These are phyloP conservation scores for Licmophora abbreviata DNA, from an alignment of 108 stramenopile genomes.

Conservation along the genomic window DNA sequence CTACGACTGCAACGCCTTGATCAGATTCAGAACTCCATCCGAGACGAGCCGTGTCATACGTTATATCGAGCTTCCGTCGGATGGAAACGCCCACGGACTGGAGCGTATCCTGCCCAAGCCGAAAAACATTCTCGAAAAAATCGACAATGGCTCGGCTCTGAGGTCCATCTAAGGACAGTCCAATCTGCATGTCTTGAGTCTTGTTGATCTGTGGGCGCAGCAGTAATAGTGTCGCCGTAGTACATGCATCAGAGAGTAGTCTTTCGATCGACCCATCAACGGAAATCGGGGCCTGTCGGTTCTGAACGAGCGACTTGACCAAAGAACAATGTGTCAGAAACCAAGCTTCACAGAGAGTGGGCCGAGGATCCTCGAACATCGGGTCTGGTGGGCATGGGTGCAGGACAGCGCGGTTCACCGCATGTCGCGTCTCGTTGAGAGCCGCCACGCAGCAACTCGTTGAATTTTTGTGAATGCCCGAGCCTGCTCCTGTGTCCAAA, in stretches of 20 bases:
- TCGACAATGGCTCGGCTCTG: slow-evolving; percentile 67
- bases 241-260: slow-evolving; percentile 4
- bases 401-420: slow-evolving; percentile 3
- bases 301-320: not conserved
- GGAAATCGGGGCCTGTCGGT: not conserved
- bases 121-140: slow-evolving; percentile 36
- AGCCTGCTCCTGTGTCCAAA: no score
- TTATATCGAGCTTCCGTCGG: slow-evolving; percentile 10
- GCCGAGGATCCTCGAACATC: slow-evolving; percentile 54
- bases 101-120: slow-evolving; percentile 36
- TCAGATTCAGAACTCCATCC: slow-evolving; percentile 5
- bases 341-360: slow-evolving; percentile 70
- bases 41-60: slow-evolving; percentile 7
- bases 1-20: slow-evolving; percentile 49
- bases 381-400: slow-evolving; percentile 8
- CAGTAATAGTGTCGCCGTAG: slow-evolving; percentile 33
- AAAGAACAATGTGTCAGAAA: slow-evolving; percentile 22
- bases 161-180: slow-evolving; percentile 72
- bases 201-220: slow-evolving; percentile 11
- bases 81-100: no score
- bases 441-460: no score
- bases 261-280: slow-evolving; percentile 2
- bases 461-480: no score
- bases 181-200: slow-evolving; percentile 17
- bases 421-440: no score